Base-by-base conservation (phyloP, 805 yeast species). In the Candida parachauliodes region DNA sequence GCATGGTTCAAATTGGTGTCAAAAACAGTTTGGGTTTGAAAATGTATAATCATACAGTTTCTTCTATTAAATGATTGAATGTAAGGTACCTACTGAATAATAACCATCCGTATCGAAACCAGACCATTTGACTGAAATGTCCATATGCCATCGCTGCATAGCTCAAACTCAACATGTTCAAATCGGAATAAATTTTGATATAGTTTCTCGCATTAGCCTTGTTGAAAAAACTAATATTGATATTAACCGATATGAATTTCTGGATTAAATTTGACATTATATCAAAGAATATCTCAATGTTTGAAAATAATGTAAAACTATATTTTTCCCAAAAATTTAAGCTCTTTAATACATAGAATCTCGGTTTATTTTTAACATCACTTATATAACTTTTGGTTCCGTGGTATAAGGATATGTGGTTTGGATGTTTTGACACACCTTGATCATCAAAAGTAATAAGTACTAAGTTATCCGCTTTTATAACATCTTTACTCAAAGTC, bases 41-140 rank as follows among this genome's bases (percentile, higher is more conserved):
- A 37, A 33, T 26, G n/a, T 20, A 14, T 29, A 28, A 23, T 11
- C 35, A 29, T 30, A 32, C 31, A 32, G 39, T 32, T 12, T 44
- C 46, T 32, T 49, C 59, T 21, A 68, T 62, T 45, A 86, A 65
- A 50, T 85, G 88, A 59, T 91, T 89, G 36, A 76, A 74, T 29
- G 81, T 79, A 68, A 86, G 76, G 60, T 88, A 91, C 44, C 89
- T 70, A 42, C 95, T 83, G 11, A 81, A 59, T 5, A 76, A 41
- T 54, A 93, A 67, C 96, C 97, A 93, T 1, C 88, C 81, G 65
- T 84, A 85, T 47, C 98, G 72, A 58, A 83, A 93, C 97, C 97
- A 91, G 7, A 83, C 89, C 85, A 93, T 85, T 58, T 93, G 98
- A 2, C 95, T 79, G 44, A 70, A 70, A 60, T 93, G 98, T 2